phyloP scores from a whole-genome alignment of 345 rosid genomes.

The Tarenaya hassleriana region DNA sequence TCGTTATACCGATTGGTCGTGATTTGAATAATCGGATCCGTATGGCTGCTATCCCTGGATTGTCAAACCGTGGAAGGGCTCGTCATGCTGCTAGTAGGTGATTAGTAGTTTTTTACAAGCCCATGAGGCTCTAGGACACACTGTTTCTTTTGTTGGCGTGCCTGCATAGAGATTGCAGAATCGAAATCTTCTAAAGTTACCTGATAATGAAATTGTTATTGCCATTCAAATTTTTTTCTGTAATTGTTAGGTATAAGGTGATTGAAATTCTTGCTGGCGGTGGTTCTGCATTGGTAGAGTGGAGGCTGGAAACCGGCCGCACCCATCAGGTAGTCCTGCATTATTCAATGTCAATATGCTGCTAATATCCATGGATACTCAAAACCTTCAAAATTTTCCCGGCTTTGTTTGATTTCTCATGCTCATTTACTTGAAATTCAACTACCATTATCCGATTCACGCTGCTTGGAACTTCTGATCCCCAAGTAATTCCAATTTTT shows the following conservation, averaged over 20 bases:
- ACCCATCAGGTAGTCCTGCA: conserved; percentile 75
- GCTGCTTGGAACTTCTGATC: conserved; percentile 9
- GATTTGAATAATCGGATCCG: conserved; percentile 75
- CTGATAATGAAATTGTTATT: conserved; percentile 1
- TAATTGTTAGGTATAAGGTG: conserved; percentile 61
- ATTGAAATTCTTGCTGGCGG: conserved; percentile 73
- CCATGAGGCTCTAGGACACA: conserved; percentile 12
- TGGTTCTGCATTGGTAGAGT: conserved; percentile 78
- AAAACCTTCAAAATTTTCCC: background rate
- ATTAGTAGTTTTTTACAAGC: conserved; percentile 29
- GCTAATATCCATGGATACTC: background rate
- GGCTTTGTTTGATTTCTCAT: background rate
- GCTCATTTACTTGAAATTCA: background rate
- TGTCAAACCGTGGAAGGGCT: conserved; percentile 39
- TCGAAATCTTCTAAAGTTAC: background rate
- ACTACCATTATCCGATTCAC: conserved; percentile 2
- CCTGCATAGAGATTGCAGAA: background rate
- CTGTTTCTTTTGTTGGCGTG: background rate
- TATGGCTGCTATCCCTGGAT: conserved; percentile 78
- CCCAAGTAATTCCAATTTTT: conserved; percentile 6
- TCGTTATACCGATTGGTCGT: conserved; percentile 78
- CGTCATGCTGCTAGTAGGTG: conserved; percentile 99
- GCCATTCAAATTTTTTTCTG: background rate
- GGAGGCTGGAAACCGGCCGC: conserved; percentile 97
- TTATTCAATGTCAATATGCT: background rate